Conservation (phyloP, 2,329 filamentous ascomycete species). For the Ilyonectria mors-panacis region DNA sequence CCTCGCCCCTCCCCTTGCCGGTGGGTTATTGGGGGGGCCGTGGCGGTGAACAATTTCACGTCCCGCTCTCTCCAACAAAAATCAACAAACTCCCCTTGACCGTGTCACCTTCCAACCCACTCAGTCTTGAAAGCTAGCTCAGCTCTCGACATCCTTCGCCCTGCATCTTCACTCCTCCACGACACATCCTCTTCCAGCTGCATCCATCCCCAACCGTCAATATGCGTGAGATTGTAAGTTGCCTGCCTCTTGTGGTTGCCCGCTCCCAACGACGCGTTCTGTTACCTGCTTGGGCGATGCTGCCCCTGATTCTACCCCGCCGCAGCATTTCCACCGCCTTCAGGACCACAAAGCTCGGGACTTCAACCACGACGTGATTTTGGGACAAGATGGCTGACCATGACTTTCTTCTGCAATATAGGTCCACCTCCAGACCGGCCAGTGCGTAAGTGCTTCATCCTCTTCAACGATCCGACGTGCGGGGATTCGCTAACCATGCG, state of each 20-base stretch:
- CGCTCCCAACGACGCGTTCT: constrained; percentile 57
- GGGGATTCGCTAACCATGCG: constrained; percentile 54
- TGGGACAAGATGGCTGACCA: constrained; percentile 67
- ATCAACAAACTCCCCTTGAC: constrained; percentile 53
- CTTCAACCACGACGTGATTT: constrained; percentile 23
- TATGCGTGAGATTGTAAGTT: constrained; percentile 70
- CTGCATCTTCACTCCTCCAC: constrained; percentile 41
- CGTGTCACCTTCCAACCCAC: constrained; percentile 48
- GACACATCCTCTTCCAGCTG: constrained; percentile 46
- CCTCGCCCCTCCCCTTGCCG: constrained; percentile 20
- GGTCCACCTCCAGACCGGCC: constrained; percentile 99
- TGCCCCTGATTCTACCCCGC: constrained; percentile 59
- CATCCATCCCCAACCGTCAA: constrained; percentile 55
- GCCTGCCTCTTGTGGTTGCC: constrained; percentile 26
- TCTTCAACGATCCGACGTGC: not conserved
- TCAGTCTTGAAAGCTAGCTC: constrained; percentile 53
- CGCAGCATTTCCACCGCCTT: constrained; percentile 40
- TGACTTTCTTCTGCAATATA: constrained; percentile 70
- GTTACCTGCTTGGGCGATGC: constrained; percentile 28
- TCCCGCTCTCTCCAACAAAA: constrained; percentile 51
- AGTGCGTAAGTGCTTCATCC: constrained; percentile 80
- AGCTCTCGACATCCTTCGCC: constrained; percentile 51
- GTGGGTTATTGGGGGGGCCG: constrained; percentile 32
- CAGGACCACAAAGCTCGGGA: constrained; percentile 34
- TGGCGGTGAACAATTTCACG: constrained; percentile 56